Evolutionary conservation across 495 filamentous ascomycete genomes (phyloP), one percentile per base, ranked within the genome.

Genomic region (Trichocladium uniseriatum): DNA sequence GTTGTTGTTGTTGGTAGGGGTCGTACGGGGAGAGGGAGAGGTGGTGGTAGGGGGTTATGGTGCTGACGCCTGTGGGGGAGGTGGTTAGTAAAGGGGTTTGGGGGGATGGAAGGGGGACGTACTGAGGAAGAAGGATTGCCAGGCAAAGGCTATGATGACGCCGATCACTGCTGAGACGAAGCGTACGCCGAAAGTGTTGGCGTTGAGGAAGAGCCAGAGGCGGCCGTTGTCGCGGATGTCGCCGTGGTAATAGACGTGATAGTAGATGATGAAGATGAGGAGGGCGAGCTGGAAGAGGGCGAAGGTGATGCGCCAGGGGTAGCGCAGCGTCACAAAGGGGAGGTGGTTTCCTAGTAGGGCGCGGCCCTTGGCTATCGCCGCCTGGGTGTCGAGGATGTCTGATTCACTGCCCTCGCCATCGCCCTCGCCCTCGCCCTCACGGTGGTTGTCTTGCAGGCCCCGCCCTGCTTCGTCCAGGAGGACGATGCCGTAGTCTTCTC

Each of bases 171-270:
- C 60, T 32, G 59, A 60, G 3, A 64, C 39, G 34, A 68, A 69
- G n/a, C 61, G 55, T 5, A 68, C 60, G 15, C 65, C 67, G 51
- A 69, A 66, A n/a, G 45, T 40, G 35, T 63, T 59, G 31, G 51
- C 40, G 44, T 60, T 62, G 53, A 69, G 58, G 24, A 62, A 59
- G 0, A 27, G 29, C 56, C 60, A 62, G 11, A 69, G 48, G 24
- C 38, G 41, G 5, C 61, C 58, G 9, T 44, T 34, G 31, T 62
- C 60, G 24, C 41, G 32, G 34, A 60, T 37, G n/a, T 48, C 57
- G 21, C 56, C 51, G 45, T 54, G 51, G 43, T 64, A 52, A 44
- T 69, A 66, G 40, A 57, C 56, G 37, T 64, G 51, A 38, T 61
- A 64, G 19, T 68, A 68, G 6, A 63, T 40, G 38, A 67, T 51